Evolutionary conservation across 2,329 filamentous ascomycete genomes (phyloP).

Genomic region (Talaromyces sp.): DNA sequence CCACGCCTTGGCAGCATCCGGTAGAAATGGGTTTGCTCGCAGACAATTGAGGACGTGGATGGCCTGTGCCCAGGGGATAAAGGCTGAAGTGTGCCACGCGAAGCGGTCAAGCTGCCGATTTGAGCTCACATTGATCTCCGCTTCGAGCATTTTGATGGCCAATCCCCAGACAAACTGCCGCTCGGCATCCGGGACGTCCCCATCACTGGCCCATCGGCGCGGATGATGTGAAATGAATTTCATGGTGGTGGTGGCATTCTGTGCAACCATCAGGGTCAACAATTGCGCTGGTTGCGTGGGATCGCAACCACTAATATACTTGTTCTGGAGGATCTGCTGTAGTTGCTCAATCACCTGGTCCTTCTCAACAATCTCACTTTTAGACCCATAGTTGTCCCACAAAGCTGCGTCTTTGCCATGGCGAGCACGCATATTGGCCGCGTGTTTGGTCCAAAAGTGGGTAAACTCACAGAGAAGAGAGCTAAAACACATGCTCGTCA

Average conservation of each 20-base stretch:
- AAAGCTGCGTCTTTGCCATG: background rate
- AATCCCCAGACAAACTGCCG: background rate
- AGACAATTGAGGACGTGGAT: background rate
- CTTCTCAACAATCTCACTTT: background rate
- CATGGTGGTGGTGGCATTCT: background rate
- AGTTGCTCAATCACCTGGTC: background rate
- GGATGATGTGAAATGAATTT: background rate
- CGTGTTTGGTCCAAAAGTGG: background rate
- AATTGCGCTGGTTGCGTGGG: background rate
- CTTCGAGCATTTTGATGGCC: background rate
- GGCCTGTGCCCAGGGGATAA: background rate
- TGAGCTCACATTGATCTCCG: background rate
- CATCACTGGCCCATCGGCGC: background rate
- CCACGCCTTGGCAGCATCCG: background rate
- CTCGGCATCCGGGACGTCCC: background rate
- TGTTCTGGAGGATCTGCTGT: background rate
- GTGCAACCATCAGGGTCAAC: background rate
- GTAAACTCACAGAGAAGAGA: background rate
- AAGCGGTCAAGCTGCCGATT: background rate
- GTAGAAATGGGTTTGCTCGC: background rate
- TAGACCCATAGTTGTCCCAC: background rate
- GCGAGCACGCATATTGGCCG: background rate
- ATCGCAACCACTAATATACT: background rate
- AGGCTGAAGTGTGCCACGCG: background rate
- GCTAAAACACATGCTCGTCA: constrained; percentile 16